Evolutionary conservation across 2,329 filamentous ascomycete genomes (phyloP), one percentile per base, ranked within the genome.

Genomic region (Pseudogymnoascus sp.): DNA sequence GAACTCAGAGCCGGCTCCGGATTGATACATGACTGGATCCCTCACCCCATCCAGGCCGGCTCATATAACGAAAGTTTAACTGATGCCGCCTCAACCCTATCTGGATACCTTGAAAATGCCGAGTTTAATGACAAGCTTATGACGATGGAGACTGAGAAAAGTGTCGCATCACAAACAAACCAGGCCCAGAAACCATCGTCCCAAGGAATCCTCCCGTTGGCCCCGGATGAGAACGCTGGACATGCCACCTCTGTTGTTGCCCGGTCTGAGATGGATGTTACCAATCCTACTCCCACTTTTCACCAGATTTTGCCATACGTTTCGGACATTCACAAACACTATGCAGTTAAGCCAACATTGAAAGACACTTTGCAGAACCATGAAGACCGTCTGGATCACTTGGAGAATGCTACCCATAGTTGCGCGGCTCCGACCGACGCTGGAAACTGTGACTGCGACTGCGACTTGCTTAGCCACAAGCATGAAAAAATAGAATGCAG

Each of bases 321-420:
- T 62, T 55, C 39, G 15, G 37, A 40, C 15, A 63, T 63, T 21
- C 29, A 21, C 45, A 40, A 55, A 45, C 60, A 63, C 39, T 37
- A 58, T 36, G 36, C 58, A 12, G n/a, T 55, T 36, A 35, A 62
- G 25, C 60, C 61, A 33, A 58, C 45, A 25, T 36, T 64, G 13
- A 63, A 29, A 25, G 35, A 39, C 45, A 78, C 79, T n/a, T 78
- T 87, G 63, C 76, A 81, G 63, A 79, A 81, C 15, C 82, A 91
- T 63, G 84, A 84, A 37, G 79, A 82, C 60, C 85, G 89, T 1
- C 72, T 93, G 10, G 86, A 89, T 58, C 77, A 79, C 61, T 77
- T 92, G 5, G 89, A 93, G 73, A 89, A 81, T 59, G 78, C 82
- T 68, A 84, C 84, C 25, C 79, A 83, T 45, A 78, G 80, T 15